These are phyloP conservation scores for Pythium brassicae DNA, from an alignment of 352 stramenopile species.

Conservation along the genomic window DNA sequence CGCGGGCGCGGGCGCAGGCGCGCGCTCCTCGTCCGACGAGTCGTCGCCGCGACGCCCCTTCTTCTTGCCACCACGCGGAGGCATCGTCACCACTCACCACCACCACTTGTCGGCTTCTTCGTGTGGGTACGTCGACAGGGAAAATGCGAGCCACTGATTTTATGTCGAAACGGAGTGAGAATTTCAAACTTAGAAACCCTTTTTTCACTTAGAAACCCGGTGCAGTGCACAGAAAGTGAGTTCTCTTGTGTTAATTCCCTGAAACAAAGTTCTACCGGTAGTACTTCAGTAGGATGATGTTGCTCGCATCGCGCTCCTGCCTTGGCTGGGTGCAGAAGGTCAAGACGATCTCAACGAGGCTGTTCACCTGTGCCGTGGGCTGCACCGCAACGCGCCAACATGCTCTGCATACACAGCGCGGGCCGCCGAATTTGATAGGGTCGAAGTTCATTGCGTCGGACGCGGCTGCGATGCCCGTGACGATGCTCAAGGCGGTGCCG, in stretches of 20 bases:
- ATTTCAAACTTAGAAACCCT: too few species aligned
- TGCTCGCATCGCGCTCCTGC: too few species aligned
- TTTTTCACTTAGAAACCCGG: too few species aligned
- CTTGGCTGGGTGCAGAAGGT: too few species aligned
- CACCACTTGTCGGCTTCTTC: neutral
- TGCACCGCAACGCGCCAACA: too few species aligned
- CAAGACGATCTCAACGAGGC: too few species aligned
- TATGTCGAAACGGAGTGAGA: too few species aligned
- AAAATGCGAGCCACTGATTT: slow-evolving; percentile 5
- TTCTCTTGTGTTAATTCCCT: too few species aligned
- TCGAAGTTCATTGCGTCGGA: slow-evolving; percentile 22
- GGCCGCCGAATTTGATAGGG: slow-evolving; percentile 70
- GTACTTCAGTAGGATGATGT: too few species aligned
- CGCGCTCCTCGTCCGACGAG: slow-evolving; percentile 62
- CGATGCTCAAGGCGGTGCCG: slow-evolving; percentile 89
- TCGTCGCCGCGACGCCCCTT: slow-evolving; percentile 71
- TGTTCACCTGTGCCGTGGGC: too few species aligned
- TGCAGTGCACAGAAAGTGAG: too few species aligned
- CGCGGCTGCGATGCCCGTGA: slow-evolving; percentile 18
- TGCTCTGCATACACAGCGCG: slow-evolving; percentile 73
- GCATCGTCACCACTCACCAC: slow-evolving; percentile 27
- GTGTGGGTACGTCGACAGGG: neutral
- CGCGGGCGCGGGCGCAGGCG: slow-evolving; percentile 6
- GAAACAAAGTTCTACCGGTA: too few species aligned
- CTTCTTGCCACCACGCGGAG: slow-evolving; percentile 60